Evolutionary conservation across 2,329 filamentous ascomycete species (phyloP).

Genomic region (Geosmithia morbida): DNA sequence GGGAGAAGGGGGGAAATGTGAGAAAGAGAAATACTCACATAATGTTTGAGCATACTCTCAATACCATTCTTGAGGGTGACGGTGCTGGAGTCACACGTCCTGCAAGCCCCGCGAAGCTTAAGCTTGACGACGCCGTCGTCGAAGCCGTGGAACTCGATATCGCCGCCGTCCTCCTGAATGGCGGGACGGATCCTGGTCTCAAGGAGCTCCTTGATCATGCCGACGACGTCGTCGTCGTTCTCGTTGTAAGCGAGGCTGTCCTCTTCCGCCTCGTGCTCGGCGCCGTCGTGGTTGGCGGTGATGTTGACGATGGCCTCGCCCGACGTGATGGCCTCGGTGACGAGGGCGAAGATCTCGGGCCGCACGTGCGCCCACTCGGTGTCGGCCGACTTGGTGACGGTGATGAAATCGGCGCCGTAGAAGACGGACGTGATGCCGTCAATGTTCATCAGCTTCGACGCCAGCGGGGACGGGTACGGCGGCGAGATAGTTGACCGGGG

Average conservation of each 20-base stretch:
- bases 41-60: slow-evolving; percentile 96
- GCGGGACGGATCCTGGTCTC: slow-evolving; percentile 90
- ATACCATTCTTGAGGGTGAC: slow-evolving; percentile 96
- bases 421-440: slow-evolving; percentile 93
- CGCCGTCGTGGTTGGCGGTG: slow-evolving; percentile 43
- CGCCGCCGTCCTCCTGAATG: slow-evolving; percentile 94
- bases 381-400: slow-evolving; percentile 78
- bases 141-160: slow-evolving; percentile 92
- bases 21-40: slow-evolving; percentile 40
- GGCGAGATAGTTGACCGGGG: slow-evolving; percentile 79
- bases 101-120: slow-evolving; percentile 83
- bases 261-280: slow-evolving; percentile 24
- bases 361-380: slow-evolving; percentile 91
- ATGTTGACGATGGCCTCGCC: slow-evolving; percentile 71
- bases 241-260: slow-evolving; percentile 76
- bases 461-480: slow-evolving; percentile 81
- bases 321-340: slow-evolving; percentile 80
- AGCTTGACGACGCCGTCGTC: slow-evolving; percentile 63
- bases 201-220: slow-evolving; percentile 96
- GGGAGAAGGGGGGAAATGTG: neutral
- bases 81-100: slow-evolving; percentile 93
- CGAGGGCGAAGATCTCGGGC: slow-evolving; percentile 87
- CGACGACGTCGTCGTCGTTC: slow-evolving; percentile 84
- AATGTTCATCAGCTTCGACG: slow-evolving; percentile 79
- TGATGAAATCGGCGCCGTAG: slow-evolving; percentile 92